Conservation (phyloP, 495 filamentous ascomycete species). For the Monascus purpureus region DNA sequence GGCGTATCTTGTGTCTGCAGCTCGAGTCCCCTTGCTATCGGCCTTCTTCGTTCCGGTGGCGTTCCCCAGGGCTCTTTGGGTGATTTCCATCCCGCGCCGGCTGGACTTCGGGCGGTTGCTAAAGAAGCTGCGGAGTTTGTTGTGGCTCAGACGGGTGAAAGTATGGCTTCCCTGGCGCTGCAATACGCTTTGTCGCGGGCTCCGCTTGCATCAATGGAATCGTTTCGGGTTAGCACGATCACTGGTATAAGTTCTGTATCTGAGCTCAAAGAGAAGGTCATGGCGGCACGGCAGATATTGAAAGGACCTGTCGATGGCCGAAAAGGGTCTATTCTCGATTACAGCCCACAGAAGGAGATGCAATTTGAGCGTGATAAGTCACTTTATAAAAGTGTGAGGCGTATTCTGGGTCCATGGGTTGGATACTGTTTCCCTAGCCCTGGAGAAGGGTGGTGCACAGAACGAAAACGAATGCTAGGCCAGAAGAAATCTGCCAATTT, state of each 20-base stretch:
- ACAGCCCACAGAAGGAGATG: no score
- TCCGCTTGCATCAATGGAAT: neutral
- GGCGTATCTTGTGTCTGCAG: slow-evolving; percentile 69
- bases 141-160: slow-evolving; percentile 41
- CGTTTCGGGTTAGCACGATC: slow-evolving; percentile 3
- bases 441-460: no score
- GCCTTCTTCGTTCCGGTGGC: slow-evolving; percentile 54
- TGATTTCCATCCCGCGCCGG: slow-evolving; percentile 66
- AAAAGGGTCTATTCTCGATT: no score
- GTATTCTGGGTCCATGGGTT: no score
- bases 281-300: slow-evolving; percentile 1
- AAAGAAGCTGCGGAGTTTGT: slow-evolving; percentile 37
- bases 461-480: no score
- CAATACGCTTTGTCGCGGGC: slow-evolving; percentile 40
- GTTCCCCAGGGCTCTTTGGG: slow-evolving; percentile 55
- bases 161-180: slow-evolving; percentile 59
- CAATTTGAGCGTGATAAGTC: no score
- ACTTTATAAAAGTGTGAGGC: no score
- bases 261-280: slow-evolving; percentile 4
- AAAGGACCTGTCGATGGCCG: neutral
- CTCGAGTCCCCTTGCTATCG: slow-evolving; percentile 68
- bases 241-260: slow-evolving; percentile 3
- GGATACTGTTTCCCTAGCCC: no score
- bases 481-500: no score
- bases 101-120: slow-evolving; percentile 42